A percentile compares a stretch with the other conserved stretches of the same genome.
These are phyloP conservation scores for Phytophthora sansomeana DNA, from an alignment of 352 stramenopile genomes.

Conservation along the genomic window DNA sequence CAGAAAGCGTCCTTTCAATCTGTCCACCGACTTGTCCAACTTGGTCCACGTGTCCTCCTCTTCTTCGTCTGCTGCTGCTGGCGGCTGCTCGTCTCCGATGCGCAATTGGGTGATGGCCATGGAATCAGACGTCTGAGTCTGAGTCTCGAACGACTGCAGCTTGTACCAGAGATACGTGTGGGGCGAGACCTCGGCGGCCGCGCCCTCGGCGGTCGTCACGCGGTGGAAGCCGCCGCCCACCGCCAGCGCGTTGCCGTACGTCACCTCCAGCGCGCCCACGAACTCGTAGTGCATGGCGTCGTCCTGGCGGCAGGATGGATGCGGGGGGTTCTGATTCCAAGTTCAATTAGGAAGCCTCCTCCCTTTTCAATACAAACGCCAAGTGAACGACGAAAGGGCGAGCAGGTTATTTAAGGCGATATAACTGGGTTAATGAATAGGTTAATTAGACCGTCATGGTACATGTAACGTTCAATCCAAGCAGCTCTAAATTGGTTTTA, in stretches of 20 bases:
- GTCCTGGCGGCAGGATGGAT: slow-evolving; percentile 6
- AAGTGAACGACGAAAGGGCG: no score
- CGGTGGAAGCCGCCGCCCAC: slow-evolving; percentile 82
- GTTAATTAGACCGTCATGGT: no score
- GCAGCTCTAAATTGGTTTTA: no score
- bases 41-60: slow-evolving; percentile 49
- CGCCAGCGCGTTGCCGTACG: slow-evolving; percentile 87
- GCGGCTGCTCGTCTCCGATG: slow-evolving; percentile 44
- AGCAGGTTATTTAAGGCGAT: no score
- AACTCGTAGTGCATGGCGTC: slow-evolving; percentile 77
- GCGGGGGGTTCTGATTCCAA: slow-evolving; percentile 11
- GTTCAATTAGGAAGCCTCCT: slow-evolving; percentile 12
- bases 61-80: not conserved
- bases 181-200: slow-evolving; percentile 79
- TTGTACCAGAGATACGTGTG: slow-evolving; percentile 91
- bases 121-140: slow-evolving; percentile 6
- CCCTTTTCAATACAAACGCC: not conserved
- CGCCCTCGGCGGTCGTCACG: slow-evolving; percentile 79
- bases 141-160: slow-evolving; percentile 29
- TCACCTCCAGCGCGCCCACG: slow-evolving; percentile 81
- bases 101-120: slow-evolving; percentile 65
- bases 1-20: slow-evolving; percentile 61
- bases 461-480: no score
- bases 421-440: no score
- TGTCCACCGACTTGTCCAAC: slow-evolving; percentile 82